Conservation (phyloP, 306 rosid genomes). For the Lathyrus oleraceus region DNA sequence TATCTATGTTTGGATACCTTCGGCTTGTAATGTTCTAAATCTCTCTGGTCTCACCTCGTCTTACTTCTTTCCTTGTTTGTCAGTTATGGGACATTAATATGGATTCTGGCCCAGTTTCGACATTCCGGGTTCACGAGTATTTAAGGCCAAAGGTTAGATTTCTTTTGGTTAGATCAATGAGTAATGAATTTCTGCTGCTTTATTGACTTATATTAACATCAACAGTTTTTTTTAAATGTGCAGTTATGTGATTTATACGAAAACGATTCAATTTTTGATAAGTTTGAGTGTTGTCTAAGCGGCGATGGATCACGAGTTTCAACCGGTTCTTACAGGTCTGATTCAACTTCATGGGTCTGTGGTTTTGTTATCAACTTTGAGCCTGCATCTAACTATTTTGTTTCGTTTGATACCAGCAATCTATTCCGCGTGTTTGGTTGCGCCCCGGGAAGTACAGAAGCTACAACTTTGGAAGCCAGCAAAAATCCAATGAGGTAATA, state of each 20-base stretch:
- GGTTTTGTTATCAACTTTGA: constrained; percentile 17
- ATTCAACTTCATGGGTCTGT: constrained; percentile 16
- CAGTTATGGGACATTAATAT: constrained; percentile 99
- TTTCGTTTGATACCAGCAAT: constrained; percentile 66
- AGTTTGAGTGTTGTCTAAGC: constrained; percentile 94
- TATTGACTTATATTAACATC: constrained; percentile 24
- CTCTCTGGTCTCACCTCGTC: constrained; percentile 1
- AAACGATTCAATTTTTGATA: constrained; percentile 95
- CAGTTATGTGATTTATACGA: constrained; percentile 99
- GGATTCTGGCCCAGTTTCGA: constrained; percentile 97
- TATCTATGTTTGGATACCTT: neutral
- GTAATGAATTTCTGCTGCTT: constrained; percentile 30
- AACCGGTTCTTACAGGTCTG: constrained; percentile 94
- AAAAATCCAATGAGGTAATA: constrained; percentile 94
- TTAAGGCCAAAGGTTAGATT: constrained; percentile 92
- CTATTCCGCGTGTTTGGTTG: constrained; percentile 95
- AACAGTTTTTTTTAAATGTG: constrained; percentile 35
- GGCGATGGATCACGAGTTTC: constrained; percentile 92
- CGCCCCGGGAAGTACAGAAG: constrained; percentile 68
- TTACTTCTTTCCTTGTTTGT: constrained; percentile 33
- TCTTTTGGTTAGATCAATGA: constrained; percentile 17
- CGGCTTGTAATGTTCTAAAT: neutral
- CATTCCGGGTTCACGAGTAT: constrained; percentile 94
- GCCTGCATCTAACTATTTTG: constrained; percentile 32
- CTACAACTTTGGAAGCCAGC: constrained; percentile 93